Evolutionary conservation across 148 eudicot genomes (phyloP).

Genomic region (Rhododendron kiyosumense): DNA sequence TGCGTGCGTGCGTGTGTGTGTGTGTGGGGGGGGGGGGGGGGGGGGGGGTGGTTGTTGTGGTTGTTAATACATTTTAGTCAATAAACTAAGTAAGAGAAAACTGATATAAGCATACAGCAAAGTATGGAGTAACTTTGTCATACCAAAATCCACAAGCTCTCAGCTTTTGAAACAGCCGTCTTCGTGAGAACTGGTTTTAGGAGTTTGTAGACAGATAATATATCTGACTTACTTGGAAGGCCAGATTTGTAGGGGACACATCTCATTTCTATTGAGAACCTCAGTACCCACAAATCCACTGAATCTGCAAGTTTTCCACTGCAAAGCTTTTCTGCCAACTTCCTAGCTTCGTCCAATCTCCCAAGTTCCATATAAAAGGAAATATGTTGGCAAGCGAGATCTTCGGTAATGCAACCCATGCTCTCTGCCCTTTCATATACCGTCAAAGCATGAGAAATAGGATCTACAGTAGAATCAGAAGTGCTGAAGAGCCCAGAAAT

Average conservation of each 20-base stretch:
- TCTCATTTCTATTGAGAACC: constrained; percentile 65
- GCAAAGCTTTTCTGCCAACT: constrained; percentile 52
- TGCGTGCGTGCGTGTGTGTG: background rate
- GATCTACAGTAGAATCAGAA: constrained; percentile 24
- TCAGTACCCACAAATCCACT: constrained; percentile 49
- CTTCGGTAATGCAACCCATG: constrained; percentile 52
- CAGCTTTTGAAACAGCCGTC: constrained; percentile 42
- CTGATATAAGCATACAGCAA: background rate
- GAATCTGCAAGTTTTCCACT: constrained; percentile 49
- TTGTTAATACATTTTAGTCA: background rate
- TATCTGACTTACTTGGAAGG: constrained; percentile 34
- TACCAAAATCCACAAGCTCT: constrained; percentile 84
- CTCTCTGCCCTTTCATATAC: constrained; percentile 65
- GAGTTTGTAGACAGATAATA: constrained; percentile 34
- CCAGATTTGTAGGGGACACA: constrained; percentile 20
- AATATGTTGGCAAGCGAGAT: constrained; percentile 67
- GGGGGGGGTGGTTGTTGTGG: too few relatives aligned
- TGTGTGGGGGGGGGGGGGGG: too few relatives aligned
- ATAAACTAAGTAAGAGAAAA: background rate
- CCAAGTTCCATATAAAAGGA: constrained; percentile 46
- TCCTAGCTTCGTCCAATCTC: constrained; percentile 54
- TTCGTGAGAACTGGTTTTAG: constrained; percentile 39
- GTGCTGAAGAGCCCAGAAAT: constrained; percentile 11
- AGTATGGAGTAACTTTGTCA: constrained; percentile 11
- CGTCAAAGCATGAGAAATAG: constrained; percentile 36